Evolutionary conservation across 1,284 basidiomycete genomes (phyloP).

Genomic region (Cerioporus squamosus): DNA sequence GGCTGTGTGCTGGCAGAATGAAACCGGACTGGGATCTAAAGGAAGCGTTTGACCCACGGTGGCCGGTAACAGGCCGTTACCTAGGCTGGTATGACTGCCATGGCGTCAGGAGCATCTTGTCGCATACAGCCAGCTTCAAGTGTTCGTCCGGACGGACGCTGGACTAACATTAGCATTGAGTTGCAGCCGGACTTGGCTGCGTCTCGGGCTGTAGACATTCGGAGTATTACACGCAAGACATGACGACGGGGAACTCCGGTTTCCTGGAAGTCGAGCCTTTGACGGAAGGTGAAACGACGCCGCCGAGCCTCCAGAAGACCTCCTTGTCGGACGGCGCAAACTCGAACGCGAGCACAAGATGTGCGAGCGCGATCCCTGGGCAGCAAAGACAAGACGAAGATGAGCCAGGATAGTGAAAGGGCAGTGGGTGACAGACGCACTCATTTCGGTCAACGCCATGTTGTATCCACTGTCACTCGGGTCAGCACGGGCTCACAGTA

Average conservation of each 20-base stretch:
- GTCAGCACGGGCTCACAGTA: background rate
- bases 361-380: slow-evolving; percentile 8
- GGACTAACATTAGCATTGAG: no score
- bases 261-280: slow-evolving; percentile 12
- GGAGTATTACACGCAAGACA: background rate
- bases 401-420: background rate
- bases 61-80: no score
- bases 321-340: slow-evolving; percentile 19
- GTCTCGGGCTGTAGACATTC: no score
- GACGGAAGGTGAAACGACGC: slow-evolving; percentile 18
- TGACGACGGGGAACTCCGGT: slow-evolving; percentile 18
- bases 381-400: background rate
- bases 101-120: no score
- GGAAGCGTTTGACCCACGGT: no score
- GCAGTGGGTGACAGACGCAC: background rate
- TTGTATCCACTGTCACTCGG: slow-evolving; percentile 2
- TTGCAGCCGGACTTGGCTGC: no score
- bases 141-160: no score
- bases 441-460: slow-evolving; percentile 3
- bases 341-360: slow-evolving; percentile 8
- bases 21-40: no score
- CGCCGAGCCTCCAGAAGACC: slow-evolving; percentile 24
- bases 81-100: no score
- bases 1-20: no score
- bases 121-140: no score